phyloP scores from a whole-genome alignment of 345 rosid species.

The Eucalyptus sp. region DNA sequence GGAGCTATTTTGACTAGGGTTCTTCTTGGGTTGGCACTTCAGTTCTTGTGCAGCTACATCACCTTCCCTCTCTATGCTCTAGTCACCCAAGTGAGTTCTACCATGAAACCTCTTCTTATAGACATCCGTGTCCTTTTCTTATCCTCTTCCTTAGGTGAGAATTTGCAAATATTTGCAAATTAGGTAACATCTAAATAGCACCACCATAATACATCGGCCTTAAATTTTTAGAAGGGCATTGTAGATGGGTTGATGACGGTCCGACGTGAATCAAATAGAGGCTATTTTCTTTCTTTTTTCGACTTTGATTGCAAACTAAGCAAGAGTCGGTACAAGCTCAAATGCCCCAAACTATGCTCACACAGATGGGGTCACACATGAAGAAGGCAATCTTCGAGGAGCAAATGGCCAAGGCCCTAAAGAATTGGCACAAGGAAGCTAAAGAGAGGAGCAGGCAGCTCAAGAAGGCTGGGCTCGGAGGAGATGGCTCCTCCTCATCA shows the following conservation, averaged over 20 bases:
- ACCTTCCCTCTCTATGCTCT: conserved; percentile 49
- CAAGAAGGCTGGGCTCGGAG: neutral
- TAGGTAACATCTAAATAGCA: no score
- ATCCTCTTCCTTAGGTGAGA: neutral
- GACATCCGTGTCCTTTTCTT: neutral
- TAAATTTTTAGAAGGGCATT: neutral
- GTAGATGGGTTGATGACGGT: neutral
- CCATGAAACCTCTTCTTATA: neutral
- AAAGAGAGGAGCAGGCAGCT: conserved; percentile 11
- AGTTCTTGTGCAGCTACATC: conserved; percentile 41
- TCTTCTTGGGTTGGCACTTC: conserved; percentile 20
- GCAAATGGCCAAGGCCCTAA: conserved; percentile 41
- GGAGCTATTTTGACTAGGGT: conserved; percentile 9
- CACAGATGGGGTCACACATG: conserved; percentile 61
- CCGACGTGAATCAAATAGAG: neutral
- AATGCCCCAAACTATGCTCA: neutral
- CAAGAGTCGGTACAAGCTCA: neutral
- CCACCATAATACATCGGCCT: neutral
- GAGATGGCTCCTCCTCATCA: neutral
- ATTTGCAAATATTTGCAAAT: neutral
- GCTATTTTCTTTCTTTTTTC: neutral
- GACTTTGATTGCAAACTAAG: neutral
- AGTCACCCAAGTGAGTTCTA: conserved; percentile 40
- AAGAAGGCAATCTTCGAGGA: conserved; percentile 44
- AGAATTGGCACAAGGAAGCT: conserved; percentile 34